Evolutionary conservation across 2,329 filamentous ascomycete genomes (phyloP), one percentile per base, ranked within the genome.

Genomic region (Epichloe sibirici): DNA sequence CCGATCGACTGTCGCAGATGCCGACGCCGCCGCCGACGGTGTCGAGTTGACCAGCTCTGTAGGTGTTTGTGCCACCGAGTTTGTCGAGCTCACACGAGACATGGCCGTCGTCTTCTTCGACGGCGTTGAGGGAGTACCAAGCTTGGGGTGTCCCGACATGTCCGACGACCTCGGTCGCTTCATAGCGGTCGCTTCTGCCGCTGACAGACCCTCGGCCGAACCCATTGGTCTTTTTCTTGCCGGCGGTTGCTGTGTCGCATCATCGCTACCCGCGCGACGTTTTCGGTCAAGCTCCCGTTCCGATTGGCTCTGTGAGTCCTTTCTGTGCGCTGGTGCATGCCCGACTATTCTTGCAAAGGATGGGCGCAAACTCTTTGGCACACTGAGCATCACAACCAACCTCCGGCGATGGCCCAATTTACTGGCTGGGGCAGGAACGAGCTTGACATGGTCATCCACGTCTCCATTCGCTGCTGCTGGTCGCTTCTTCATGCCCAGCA

Each of bases 11-110:
- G 48, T 39, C 11, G 57, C 55, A 0, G 61, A 55, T 5, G 65
- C 58, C 5, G 61, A 59, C 9, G 56, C 55, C 1, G 60, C 55
- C 5, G 64, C 59, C 7, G 61, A 60, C 3, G 64, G 64, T 5
- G 66, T 66, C 40, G 59, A 60, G 53, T 55, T 71, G 47, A 68
- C 67, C 3, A 66, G 58, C 7, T 74, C 73, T 21, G 75, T 74
- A 0, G 78, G 77, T 0, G 78, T 80, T 43, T 74, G 68, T 7
- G 69, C 71, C 54, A 75, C 68, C 0, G 77, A 80, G 59, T 74
- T 77, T 61, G 65, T 77, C 1, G 78, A 79, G 49, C 74, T 70
- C 37, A 73, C 75, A 4, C 77, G 74, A 5, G 72, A 76, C 75
- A 79, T 79, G 52, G 74, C 63, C 2, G 70, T 67, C 13, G 73